These are phyloP conservation scores for Helotiales sp. DNA, from an alignment of 2,329 filamentous ascomycete genomes.

Conservation along the genomic window DNA sequence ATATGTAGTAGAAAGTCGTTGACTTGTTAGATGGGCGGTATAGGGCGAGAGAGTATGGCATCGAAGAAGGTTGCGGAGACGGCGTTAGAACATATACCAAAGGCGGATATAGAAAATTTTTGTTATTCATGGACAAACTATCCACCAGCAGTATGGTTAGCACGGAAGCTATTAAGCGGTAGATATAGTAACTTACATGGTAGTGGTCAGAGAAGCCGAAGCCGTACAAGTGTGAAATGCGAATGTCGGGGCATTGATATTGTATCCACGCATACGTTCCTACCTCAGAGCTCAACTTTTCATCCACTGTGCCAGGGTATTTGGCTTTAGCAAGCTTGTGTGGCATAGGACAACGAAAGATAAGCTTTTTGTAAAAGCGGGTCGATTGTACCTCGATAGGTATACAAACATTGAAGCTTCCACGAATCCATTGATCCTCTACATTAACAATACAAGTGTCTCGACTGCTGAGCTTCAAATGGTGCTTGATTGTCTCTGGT, in stretches of 20 bases:
- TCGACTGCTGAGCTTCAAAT: constrained; percentile 37
- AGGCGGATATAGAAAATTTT: no score
- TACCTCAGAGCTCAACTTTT: constrained; percentile 45
- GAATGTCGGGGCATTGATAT: constrained; percentile 40
- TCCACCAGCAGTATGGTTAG: no score
- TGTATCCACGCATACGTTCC: constrained; percentile 45
- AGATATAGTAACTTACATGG: constrained; percentile 22
- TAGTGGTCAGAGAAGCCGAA: constrained; percentile 40
- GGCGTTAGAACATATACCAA: no score
- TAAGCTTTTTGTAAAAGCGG: constrained; percentile 34
- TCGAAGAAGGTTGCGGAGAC: no score
- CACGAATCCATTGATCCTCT: constrained; percentile 41
- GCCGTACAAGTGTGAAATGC: constrained; percentile 38
- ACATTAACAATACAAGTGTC: constrained; percentile 34
- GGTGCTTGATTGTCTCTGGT: constrained; percentile 34
- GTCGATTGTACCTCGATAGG: constrained; percentile 39
- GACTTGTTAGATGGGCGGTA: no score
- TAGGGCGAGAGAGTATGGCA: no score
- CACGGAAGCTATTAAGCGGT: no score
- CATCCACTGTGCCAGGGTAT: constrained; percentile 42
- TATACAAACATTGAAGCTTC: constrained; percentile 47
- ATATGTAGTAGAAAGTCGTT: no score
- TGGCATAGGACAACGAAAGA: constrained; percentile 39
- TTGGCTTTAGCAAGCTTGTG: constrained; percentile 37
- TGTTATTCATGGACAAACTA: no score